A percentile compares a stretch with the other conserved stretches of the same genome.
These are phyloP conservation scores for Chalciporus pseudorubinellus DNA, from an alignment of 768 basidiomycete genomes.

Conservation along the genomic window DNA sequence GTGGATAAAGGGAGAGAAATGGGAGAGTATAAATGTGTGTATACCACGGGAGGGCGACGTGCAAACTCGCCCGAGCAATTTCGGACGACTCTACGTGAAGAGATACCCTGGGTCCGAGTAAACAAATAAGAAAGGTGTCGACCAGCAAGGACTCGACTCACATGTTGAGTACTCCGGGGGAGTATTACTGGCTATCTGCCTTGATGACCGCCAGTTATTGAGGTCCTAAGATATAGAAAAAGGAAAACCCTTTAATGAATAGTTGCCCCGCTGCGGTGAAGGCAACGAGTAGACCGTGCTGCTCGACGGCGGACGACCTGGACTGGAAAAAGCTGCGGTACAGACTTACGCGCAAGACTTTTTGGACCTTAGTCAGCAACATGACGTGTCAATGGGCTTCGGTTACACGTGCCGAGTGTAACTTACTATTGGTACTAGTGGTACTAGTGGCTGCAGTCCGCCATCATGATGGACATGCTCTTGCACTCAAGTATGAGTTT, in stretches of 20 bases:
- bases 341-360: background rate
- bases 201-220: slow-evolving; percentile 1
- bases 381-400: no score
- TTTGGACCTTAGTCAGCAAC: slow-evolving; percentile 21
- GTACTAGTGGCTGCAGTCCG: no score
- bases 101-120: slow-evolving; percentile 30
- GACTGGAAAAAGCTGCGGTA: background rate
- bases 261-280: background rate
- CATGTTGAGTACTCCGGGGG: slow-evolving; percentile 17
- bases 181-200: background rate
- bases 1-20: slow-evolving; percentile 76
- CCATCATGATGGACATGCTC: background rate
- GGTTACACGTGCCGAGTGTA: no score
- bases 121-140: background rate
- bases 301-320: slow-evolving; percentile 2
- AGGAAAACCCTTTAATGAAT: background rate
- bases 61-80: slow-evolving; percentile 65
- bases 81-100: slow-evolving; percentile 63
- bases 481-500: no score
- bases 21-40: slow-evolving; percentile 73
- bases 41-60: slow-evolving; percentile 64
- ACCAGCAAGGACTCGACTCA: background rate
- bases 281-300: background rate
- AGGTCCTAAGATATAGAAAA: background rate
- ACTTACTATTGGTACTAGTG: no score